Evolutionary conservation across 805 yeast species (phyloP).

Genomic region (Starmerella davenportii): DNA sequence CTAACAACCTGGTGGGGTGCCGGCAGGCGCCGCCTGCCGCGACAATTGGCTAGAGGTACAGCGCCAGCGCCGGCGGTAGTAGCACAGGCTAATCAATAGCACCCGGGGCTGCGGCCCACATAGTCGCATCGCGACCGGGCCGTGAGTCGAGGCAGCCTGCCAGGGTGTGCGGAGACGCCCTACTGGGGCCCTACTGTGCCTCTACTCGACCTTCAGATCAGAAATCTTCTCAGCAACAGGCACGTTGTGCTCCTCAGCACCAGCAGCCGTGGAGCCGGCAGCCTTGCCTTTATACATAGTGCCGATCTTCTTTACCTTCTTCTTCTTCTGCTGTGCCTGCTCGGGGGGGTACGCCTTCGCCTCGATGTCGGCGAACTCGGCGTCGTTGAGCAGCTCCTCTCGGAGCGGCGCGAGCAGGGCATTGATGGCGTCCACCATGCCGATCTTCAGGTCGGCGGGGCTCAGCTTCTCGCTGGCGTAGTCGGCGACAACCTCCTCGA

Average conservation of each 20-base stretch:
- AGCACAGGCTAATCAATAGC: too few species aligned
- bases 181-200: too few species aligned
- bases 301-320: slow-evolving; percentile 61
- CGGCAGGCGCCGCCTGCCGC: too few species aligned
- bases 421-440: slow-evolving; percentile 75
- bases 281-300: slow-evolving; percentile 33
- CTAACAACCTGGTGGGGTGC: too few species aligned
- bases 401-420: slow-evolving; percentile 69
- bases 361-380: slow-evolving; percentile 60
- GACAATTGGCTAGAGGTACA: too few species aligned
- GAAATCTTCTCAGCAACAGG: background rate
- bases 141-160: too few species aligned
- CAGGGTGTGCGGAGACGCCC: too few species aligned
- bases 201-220: background rate
- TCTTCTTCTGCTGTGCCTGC: slow-evolving; percentile 39
- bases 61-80: too few species aligned
- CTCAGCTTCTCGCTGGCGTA: slow-evolving; percentile 57
- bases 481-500: slow-evolving; percentile 53
- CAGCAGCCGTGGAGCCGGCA: background rate
- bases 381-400: slow-evolving; percentile 39
- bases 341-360: slow-evolving; percentile 72
- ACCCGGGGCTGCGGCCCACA: too few species aligned
- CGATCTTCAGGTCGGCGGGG: slow-evolving; percentile 86
- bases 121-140: too few species aligned
- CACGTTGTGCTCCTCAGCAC: slow-evolving; percentile 1